Base-by-base conservation (phyloP, 108 stramenopile genomes). In the Epithemia pelagica region DNA sequence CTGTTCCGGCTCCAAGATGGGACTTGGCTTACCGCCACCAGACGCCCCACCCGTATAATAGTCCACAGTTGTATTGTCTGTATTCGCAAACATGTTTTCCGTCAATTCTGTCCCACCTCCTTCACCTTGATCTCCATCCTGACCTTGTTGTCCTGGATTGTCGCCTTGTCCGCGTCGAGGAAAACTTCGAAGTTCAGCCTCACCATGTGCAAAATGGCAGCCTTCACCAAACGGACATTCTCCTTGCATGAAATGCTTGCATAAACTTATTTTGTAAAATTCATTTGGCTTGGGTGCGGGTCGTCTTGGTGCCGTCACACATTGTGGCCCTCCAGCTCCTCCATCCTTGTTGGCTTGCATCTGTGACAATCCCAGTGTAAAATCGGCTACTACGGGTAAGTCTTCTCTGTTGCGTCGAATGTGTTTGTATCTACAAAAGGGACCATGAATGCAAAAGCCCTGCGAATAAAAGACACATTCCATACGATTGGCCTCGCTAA, bases 401-500 rank as follows among this genome's bases (percentile, higher is more conserved):
- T 95, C 90, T 22, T 71, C 68, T 29, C 88, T 67, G 21, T 88
- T 88, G 30, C 84, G 66, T 62, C 83, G 73, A 10, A 85, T 78
- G 61, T 91, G 93, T 75, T 90, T 89, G 74, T 95, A 96, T 24
- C 94, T 80, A 82, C 96, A 96, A 69, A 84, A 87, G 2, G 90
- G 91, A 15, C 96, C 96, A 59, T 95, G 96, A 52, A 94, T 92
- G 65, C 96, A 96, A 79, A 96, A 96, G 30, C 96, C 96, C 73
- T 95, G 94, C 62, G 77, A 76, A 78, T 92, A 96, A 84, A 94
- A 95, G 18, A 94, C 94, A 65, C 96, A 96, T 71, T 95, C 92
- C 63, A 95, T 71, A 28, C 90, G 75, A 76, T 95, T 94, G 24
- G 84, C 90, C 68, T 96, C 96, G 58, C 77, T 81, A 53, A 91